Base-by-base conservation (phyloP, 225 moss, liverwort and hornwort species). In the Sphagnum contortum region DNA sequence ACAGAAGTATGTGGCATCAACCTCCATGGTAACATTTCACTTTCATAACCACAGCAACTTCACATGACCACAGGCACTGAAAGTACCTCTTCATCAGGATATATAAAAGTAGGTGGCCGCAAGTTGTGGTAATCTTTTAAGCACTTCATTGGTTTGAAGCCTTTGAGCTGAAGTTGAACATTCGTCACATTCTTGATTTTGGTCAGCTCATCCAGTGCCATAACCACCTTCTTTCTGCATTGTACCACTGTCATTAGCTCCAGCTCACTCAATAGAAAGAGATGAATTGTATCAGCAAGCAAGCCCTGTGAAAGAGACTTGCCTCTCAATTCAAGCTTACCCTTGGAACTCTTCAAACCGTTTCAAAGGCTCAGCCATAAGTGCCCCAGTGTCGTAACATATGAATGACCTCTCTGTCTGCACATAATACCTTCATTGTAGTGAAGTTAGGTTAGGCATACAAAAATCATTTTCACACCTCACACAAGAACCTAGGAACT, bases 51-150 rank as follows among this genome's bases (percentile, higher is more conserved):
- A 29, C 29, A 29, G 29, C 29, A 29, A 29, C 29, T 29, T 29
- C 29, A 29, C 29, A 29, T 29, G 29, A 1, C 29, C 29, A 29
- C 29, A 29, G 29, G 29, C 29, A 29, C 29, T 29, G 29, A 60
- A 60, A 60, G n/a, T 66, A 96, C 96, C 79, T 89, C 89, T 72
- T 98, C 98, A 66, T 98, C 98, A 64, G 98, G 98, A 72, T 89
- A 98, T 48, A 98, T 66, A 70, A 98, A 98, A 49, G 98, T 98
- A 48, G 98, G 89, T 53, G 98, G 87, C 45, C 89, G 85, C 75
- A 91, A 73, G 79, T 93, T 98, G 79, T 93, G 82, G 72, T 93
- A 86, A 55, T 87, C 82, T 76, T 84, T 86, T 68, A 98, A 71
- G 73, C 77, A 88, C 58, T 76, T 59, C 55, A 93, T 74, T 50